phyloP scores from a whole-genome alignment of 2,329 filamentous ascomycete species.

The Peltaster fructicola region DNA sequence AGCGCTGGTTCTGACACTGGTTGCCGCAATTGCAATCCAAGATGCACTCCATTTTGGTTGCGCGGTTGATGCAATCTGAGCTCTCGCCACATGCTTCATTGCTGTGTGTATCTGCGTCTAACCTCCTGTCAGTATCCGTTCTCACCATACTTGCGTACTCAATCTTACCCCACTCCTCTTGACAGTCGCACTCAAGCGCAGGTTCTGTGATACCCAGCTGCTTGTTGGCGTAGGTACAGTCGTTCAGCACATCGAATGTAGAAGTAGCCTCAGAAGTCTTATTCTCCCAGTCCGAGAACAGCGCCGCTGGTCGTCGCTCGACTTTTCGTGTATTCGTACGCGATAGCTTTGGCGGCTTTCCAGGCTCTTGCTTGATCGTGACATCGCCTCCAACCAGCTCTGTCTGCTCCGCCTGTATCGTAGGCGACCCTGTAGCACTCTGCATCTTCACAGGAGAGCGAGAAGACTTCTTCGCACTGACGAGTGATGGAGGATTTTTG shows the following conservation, averaged over 20 bases:
- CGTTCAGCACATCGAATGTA: constrained; percentile 63
- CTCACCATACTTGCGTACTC: no score
- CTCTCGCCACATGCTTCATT: constrained; percentile 90
- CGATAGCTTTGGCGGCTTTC: constrained; percentile 51
- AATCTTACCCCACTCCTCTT: constrained; percentile 83
- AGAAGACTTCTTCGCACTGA: constrained; percentile 8
- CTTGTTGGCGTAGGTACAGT: constrained; percentile 84
- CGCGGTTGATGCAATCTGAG: constrained; percentile 95
- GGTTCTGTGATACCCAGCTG: constrained; percentile 81
- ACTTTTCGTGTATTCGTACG: constrained; percentile 59
- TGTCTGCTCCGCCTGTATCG: constrained; percentile 26
- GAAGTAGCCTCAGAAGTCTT: constrained; percentile 57
- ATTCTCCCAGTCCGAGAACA: constrained; percentile 63
- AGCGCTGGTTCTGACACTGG: constrained; percentile 85
- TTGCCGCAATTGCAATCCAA: constrained; percentile 74
- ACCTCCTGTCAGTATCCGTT: no score
- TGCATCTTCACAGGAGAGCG: constrained; percentile 12
- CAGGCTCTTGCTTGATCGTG: constrained; percentile 44
- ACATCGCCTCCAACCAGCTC: constrained; percentile 43
- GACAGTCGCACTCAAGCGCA: constrained; percentile 88
- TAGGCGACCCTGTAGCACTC: constrained; percentile 20
- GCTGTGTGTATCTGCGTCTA: constrained; percentile 32
- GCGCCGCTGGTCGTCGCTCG: constrained; percentile 39
- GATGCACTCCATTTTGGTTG: constrained; percentile 93
- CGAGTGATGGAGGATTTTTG: no score